These are phyloP conservation scores for Dendrothele bispora DNA, from an alignment of 768 basidiomycete genomes.

Conservation along the genomic window DNA sequence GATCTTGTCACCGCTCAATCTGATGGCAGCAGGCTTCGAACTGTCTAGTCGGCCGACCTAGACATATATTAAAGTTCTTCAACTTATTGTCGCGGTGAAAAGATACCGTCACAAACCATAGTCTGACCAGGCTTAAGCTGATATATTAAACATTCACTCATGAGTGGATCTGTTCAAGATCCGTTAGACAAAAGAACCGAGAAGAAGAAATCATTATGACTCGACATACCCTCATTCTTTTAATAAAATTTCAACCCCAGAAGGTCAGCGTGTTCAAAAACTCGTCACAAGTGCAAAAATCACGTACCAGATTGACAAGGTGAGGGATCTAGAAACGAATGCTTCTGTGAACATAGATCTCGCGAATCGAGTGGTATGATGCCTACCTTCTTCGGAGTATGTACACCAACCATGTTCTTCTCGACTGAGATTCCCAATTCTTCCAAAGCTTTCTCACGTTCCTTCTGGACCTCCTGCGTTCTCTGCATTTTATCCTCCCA, in stretches of 20 bases:
- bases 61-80: constrained; percentile 2
- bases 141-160: constrained; percentile 94
- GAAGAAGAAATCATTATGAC: neutral
- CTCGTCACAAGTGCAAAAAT: constrained; percentile 12
- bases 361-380: too few species aligned
- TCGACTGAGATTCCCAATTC: constrained; percentile 98
- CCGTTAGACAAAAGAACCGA: neutral
- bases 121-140: constrained; percentile 88
- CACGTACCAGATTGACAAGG: constrained; percentile 85
- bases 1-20: constrained; percentile 90
- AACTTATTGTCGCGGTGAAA: constrained; percentile 4
- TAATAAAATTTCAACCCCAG: constrained; percentile 4
- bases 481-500: constrained; percentile 94
- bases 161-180: constrained; percentile 71
- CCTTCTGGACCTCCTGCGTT: constrained; percentile 93
- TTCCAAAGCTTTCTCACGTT: constrained; percentile 96
- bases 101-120: constrained; percentile 46
- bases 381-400: constrained; percentile 90
- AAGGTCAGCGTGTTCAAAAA: too few species aligned
- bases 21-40: constrained; percentile 80
- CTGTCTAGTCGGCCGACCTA: constrained; percentile 90
- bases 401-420: constrained; percentile 94
- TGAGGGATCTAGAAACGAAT: constrained; percentile 73
- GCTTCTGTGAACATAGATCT: too few species aligned
- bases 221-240: constrained; percentile 70